Evolutionary conservation across 495 filamentous ascomycete species (phyloP).

Genomic region (Tuber indicum): DNA sequence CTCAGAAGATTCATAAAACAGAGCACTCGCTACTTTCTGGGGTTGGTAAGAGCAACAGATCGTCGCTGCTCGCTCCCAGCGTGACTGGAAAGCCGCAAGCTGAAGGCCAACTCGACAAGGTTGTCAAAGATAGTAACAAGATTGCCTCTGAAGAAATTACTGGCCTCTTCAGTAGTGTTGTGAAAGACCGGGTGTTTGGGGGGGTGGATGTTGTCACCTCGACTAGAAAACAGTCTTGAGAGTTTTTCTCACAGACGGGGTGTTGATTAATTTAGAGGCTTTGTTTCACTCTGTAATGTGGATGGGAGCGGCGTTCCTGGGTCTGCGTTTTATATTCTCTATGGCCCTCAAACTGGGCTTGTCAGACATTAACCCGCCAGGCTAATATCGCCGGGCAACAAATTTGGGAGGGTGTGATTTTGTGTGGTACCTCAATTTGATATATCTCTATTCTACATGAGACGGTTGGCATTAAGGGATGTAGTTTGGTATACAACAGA

Average conservation of each 20-base stretch:
- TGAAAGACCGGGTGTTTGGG: conserved; percentile 82
- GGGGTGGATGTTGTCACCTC: conserved; percentile 48
- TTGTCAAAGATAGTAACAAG: conserved; percentile 70
- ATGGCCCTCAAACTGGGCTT: not conserved
- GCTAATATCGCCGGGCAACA: not conserved
- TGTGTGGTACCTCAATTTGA: not conserved
- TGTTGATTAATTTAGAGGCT: not conserved
- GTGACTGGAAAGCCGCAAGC: conserved; percentile 8
- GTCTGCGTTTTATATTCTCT: not conserved
- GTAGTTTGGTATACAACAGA: not conserved
- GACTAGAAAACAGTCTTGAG: not conserved
- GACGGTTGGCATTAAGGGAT: not conserved
- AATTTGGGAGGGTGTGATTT: not conserved
- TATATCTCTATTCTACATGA: not conserved
- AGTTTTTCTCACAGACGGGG: not conserved
- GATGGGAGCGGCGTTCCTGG: not conserved
- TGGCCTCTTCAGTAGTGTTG: conserved; percentile 70
- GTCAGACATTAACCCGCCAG: not conserved
- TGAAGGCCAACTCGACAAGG: conserved; percentile 68
- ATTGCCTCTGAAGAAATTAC: conserved; percentile 80
- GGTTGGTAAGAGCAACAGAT: conserved; percentile 23
- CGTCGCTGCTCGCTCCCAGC: conserved; percentile 20
- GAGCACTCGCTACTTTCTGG: conserved; percentile 32
- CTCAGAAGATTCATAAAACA: conserved; percentile 65
- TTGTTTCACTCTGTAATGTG: not conserved